These are phyloP conservation scores for Pleurotus cornucopiae DNA, from an alignment of 768 basidiomycete genomes.

Conservation along the genomic window DNA sequence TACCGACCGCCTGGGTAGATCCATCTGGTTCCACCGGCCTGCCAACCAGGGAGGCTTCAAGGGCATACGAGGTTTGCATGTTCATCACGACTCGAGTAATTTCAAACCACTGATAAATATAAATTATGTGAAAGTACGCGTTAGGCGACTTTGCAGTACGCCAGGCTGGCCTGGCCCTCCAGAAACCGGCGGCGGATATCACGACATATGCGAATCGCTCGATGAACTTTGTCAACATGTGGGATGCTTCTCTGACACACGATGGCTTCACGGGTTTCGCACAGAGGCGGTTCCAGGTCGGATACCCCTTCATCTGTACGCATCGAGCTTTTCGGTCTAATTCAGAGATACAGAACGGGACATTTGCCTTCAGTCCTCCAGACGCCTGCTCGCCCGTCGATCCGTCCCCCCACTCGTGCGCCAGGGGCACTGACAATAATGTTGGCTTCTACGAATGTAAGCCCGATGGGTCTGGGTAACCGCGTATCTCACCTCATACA, in stretches of 20 bases:
- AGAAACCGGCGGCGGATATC: constrained; percentile 33
- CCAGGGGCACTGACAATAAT: constrained; percentile 44
- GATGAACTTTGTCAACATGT: constrained; percentile 49
- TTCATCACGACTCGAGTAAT: neutral
- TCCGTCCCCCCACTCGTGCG: constrained; percentile 41
- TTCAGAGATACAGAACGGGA: constrained; percentile 34
- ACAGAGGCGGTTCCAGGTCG: constrained; percentile 38
- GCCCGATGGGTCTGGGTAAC: constrained; percentile 9
- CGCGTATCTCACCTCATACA: neutral
- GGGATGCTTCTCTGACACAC: constrained; percentile 38
- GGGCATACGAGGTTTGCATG: constrained; percentile 37
- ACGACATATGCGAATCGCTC: constrained; percentile 43
- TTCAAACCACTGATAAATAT: neutral
- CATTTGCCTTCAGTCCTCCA: constrained; percentile 45
- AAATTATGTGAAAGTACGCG: constrained; percentile 30
- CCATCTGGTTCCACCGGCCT: constrained; percentile 43
- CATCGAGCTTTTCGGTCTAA: neutral
- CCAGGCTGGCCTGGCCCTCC: constrained; percentile 39
- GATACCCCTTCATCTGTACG: constrained; percentile 9
- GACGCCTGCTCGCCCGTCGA: constrained; percentile 48
- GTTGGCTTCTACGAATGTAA: constrained; percentile 51
- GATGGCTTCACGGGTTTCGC: constrained; percentile 47
- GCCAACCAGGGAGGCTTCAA: constrained; percentile 45
- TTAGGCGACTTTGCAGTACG: constrained; percentile 50
- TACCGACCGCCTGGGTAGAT: constrained; percentile 45